Percentiles rank a stretch among this genome's conserved stretches.
Conservation (phyloP, 371 early-diverging fungal species). For the Batrachochytrium dendrobatidis region DNA sequence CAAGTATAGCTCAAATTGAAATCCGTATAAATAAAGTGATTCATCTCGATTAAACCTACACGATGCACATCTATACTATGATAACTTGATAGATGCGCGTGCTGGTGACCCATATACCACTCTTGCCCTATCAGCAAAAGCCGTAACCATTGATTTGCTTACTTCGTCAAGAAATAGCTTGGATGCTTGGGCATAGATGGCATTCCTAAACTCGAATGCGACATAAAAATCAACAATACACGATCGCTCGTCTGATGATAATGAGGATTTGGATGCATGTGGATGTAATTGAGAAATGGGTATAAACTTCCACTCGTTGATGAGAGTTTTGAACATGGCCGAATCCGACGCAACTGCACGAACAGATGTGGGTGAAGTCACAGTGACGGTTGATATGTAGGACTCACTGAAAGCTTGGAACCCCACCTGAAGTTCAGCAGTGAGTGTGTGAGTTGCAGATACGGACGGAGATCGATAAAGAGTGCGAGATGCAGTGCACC, state of each 20-base stretch:
- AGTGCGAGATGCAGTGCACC: conserved; percentile 60
- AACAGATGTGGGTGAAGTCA: conserved; percentile 13
- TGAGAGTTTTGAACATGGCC: conserved; percentile 56
- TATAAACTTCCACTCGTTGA: conserved; percentile 60
- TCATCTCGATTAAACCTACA: not conserved
- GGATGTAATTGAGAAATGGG: conserved; percentile 30
- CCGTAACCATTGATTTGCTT: conserved; percentile 60
- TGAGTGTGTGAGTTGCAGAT: not conserved
- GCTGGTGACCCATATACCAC: conserved; percentile 40
- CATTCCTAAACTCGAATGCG: conserved; percentile 69
- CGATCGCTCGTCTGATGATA: conserved; percentile 31
- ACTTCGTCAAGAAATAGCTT: conserved; percentile 70
- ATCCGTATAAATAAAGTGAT: not conserved
- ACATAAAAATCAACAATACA: conserved; percentile 66
- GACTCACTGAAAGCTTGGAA: conserved; percentile 64
- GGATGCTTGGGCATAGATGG: conserved; percentile 66
- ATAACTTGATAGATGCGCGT: not conserved
- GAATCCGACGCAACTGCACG: conserved; percentile 64
- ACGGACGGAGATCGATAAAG: conserved; percentile 23
- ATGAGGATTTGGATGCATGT: conserved; percentile 16
- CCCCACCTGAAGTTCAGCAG: conserved; percentile 67
- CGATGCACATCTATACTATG: not conserved
- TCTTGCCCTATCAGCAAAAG: conserved; percentile 61
- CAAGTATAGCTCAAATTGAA: not conserved
- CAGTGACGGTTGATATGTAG: conserved; percentile 67